Conservation (phyloP, 352 stramenopile species). For the Pythium sp. region DNA sequence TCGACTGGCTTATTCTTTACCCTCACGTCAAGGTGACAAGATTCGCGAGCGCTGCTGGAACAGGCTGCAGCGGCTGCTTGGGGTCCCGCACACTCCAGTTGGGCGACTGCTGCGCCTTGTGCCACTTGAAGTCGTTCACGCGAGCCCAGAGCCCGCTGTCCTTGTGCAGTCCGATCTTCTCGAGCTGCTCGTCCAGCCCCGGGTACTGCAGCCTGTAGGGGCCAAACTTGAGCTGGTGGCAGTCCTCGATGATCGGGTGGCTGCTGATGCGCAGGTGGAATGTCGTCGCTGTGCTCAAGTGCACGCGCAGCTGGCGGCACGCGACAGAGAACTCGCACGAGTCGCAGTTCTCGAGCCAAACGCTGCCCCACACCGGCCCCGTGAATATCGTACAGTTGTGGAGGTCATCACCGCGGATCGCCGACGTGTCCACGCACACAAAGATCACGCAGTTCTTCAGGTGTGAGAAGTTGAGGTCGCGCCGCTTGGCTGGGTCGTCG, state of each 20-base stretch:
- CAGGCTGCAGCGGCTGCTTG: constrained; percentile 36
- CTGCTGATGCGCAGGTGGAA: constrained; percentile 84
- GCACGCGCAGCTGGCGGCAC: constrained; percentile 84
- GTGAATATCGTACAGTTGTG: constrained; percentile 68
- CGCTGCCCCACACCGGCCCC: constrained; percentile 73
- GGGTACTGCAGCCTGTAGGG: constrained; percentile 70
- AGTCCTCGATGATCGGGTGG: constrained; percentile 91
- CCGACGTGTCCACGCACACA: constrained; percentile 66
- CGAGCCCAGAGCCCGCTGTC: constrained; percentile 79
- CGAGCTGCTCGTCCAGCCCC: constrained; percentile 57
- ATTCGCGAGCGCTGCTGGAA: constrained; percentile 31
- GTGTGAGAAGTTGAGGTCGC: constrained; percentile 71
- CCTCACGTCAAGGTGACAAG: constrained; percentile 18
- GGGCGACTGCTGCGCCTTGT: constrained; percentile 80
- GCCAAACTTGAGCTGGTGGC: constrained; percentile 76
- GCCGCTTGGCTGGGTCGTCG: constrained; percentile 28
- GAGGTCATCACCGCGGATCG: constrained; percentile 66
- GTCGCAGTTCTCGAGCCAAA: constrained; percentile 83
- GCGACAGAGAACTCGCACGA: constrained; percentile 80
- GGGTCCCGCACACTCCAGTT: constrained; percentile 77
- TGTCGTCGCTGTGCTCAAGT: constrained; percentile 56
- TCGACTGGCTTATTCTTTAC: too few species aligned
- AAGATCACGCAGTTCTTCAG: constrained; percentile 71
- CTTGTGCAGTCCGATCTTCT: constrained; percentile 43
- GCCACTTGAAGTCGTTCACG: constrained; percentile 93